Base-by-base conservation (phyloP, 768 basidiomycete genomes). In the Tricholoma hemisulphureum region DNA sequence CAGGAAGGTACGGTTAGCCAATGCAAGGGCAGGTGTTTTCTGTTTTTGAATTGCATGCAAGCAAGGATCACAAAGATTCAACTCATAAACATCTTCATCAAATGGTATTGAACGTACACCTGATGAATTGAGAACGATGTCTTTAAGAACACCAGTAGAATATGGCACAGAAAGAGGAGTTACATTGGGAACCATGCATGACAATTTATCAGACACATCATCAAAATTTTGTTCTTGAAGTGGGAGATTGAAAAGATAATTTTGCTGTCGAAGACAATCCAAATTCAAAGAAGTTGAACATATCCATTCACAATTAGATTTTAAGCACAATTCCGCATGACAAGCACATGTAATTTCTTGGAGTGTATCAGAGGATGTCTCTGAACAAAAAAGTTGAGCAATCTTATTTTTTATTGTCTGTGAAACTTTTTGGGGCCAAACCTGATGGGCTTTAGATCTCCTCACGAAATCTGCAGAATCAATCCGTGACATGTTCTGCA, bases 1-100 rank as follows among this genome's bases (percentile, higher is more conserved):
- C 1, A 77, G 7, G 45, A 55, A 70, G 9, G 64, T 61, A 14
- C 63, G 45, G 62, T 77, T 77, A 0, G 75, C 73, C 0, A 78
- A 18, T 1, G 76, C 57, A 11, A 71, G 51, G 0, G 64, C 43
- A 6, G 74, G 75, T 0, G 64, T 28, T 23, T 65, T 63, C 0
- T 58, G 39, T 7, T 24, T 24, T 29, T 9, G 4, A 21, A 50
- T 8, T 6, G n/a, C 11, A 10, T 3, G 28, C 6, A 16, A 18
- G 14, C 49, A 50, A 9, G n/a, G 8, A 28, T 9, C 6, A 16
- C 49, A 50, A 16, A 50, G 49, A 39, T 39, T 24, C 20, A 24
- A 6, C 23, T 16, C 18, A 21, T 20, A 24, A 28, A 13, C 18
- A n/a, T 1, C 3, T 13, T 20, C 23, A 24, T 23, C 4, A 28